Base-by-base conservation (phyloP, 768 basidiomycete genomes). In the Saitozyma podzolica region DNA sequence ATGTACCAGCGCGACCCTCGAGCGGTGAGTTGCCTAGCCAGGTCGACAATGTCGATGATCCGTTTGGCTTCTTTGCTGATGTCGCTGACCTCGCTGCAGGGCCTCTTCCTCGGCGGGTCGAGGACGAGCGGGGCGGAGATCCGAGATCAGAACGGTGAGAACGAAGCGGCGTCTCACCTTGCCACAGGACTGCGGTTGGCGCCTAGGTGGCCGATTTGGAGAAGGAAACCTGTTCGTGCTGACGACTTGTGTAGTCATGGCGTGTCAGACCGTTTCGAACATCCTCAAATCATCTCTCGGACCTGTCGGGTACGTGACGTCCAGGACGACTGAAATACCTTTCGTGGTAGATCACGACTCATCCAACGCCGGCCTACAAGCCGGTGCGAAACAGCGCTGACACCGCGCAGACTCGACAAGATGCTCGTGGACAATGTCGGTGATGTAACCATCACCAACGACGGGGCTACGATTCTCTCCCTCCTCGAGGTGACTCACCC, bases 371-470 rank as follows among this genome's bases (percentile, higher is more conserved):
- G 10, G 50, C 55, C 37, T 19, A 37, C 9, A 42, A 11, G 8
- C 0, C 11, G 17, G 40, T 40, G 40, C 17, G 20, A 37, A 48
- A 13, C 16, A n/a, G 9, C 40, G 20, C 54, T 63, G 61, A 50
- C 41, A 1, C 16, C 11, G 40, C 41, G 8, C 48, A 77, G 73
- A 60, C 72, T 78, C 29, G 75, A 77, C 60, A 76, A 80, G 68
- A 80, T 97, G 95, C 84, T 96, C 59, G 93, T 98, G 14, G 94
- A 98, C 80, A 94, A 95, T 81, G 93, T 97, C 68, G 94, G 93
- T 69, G 96, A 99, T 85, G 94, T 98, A 39, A 98, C 96, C 40
- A 98, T 99, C 78, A 97, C 96, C 52, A 99, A 99, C 81, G 96
- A 98, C 82, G 96, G 96, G 53, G 96, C 96, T 14, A 98, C 96